These are phyloP conservation scores for Neohortaea acidophila DNA, from an alignment of 495 filamentous ascomycete genomes.

Conservation along the genomic window DNA sequence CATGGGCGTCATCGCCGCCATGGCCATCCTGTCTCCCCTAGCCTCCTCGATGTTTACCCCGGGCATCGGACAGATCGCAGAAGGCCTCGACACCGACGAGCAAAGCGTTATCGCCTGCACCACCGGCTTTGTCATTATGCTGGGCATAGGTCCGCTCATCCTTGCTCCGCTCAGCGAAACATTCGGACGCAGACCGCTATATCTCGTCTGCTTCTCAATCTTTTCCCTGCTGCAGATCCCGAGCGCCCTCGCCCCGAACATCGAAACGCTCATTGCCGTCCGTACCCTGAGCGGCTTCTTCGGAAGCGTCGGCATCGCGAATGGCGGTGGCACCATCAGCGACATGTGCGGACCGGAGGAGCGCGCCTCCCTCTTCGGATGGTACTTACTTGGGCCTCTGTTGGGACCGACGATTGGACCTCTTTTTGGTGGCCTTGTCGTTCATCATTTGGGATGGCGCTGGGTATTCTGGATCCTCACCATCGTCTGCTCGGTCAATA, in stretches of 20 bases:
- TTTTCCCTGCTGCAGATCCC: constrained; percentile 25
- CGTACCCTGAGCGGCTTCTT: constrained; percentile 27
- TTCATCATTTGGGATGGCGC: constrained; percentile 19
- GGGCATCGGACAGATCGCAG: constrained; percentile 29
- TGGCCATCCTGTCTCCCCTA: constrained; percentile 29
- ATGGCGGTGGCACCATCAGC: constrained; percentile 20
- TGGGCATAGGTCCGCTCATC: constrained; percentile 20
- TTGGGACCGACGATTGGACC: constrained; percentile 17
- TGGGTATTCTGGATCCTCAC: constrained; percentile 25
- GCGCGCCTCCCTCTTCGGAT: constrained; percentile 19
- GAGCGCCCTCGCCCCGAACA: constrained; percentile 18
- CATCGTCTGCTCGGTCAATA: constrained; percentile 20
- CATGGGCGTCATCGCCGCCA: constrained; percentile 29
- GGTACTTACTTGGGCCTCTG: constrained; percentile 20
- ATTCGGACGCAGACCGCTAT: constrained; percentile 19
- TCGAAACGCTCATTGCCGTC: constrained; percentile 18
- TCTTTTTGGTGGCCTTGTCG: constrained; percentile 20
- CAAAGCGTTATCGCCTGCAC: constrained; percentile 23
- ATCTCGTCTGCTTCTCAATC: constrained; percentile 18
- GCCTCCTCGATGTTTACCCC: constrained; percentile 32
- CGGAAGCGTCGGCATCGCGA: constrained; percentile 24
- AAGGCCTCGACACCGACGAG: constrained; percentile 20
- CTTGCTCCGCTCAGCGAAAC: constrained; percentile 20
- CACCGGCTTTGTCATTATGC: constrained; percentile 21
- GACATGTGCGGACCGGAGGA: constrained; percentile 20